phyloP scores from a whole-genome alignment of 495 filamentous ascomycete genomes.

The Neurospora pannonica region DNA sequence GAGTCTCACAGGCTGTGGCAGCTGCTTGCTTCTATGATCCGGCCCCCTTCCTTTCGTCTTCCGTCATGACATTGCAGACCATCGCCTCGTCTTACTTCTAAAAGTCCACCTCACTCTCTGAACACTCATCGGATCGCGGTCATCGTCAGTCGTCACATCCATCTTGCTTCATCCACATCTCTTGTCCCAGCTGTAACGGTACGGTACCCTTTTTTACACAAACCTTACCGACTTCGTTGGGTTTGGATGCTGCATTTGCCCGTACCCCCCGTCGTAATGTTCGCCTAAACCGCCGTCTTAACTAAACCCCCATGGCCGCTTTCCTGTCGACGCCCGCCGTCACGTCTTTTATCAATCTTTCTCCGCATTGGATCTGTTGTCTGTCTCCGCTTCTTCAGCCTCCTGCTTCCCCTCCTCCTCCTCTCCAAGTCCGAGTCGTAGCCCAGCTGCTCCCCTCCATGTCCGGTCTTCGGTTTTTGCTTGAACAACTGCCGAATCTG shows the following conservation, averaged over 20 bases:
- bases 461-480: not conserved
- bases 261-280: not conserved
- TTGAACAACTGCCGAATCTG: not conserved
- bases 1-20: not conserved
- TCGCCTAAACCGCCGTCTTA: not conserved
- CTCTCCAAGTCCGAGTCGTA: not conserved
- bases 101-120: not conserved
- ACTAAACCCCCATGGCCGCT: not conserved
- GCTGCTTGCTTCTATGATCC: not conserved
- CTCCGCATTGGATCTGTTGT: not conserved
- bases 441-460: not conserved
- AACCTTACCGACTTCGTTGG: not conserved
- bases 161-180: not conserved
- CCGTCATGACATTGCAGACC: not conserved
- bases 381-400: not conserved
- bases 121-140: not conserved
- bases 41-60: not conserved
- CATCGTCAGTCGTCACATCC: not conserved
- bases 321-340: not conserved
- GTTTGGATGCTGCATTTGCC: not conserved
- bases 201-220: not conserved
- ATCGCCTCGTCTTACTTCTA: not conserved
- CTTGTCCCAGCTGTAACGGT: not conserved
- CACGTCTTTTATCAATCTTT: not conserved
- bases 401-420: not conserved